These are phyloP conservation scores for Abrus precatorius DNA, from an alignment of 306 rosid species.

Conservation along the genomic window DNA sequence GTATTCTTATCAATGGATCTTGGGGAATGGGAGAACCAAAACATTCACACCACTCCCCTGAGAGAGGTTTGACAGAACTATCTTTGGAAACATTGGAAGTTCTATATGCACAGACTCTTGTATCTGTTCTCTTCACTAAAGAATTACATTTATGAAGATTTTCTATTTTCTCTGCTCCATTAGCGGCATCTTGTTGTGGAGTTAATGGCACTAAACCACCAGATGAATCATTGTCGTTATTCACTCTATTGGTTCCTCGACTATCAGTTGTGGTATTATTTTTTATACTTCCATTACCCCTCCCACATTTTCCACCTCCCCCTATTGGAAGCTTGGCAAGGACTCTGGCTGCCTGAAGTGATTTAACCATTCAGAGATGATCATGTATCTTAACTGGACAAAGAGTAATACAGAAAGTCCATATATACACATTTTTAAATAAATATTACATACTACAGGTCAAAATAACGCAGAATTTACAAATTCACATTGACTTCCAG, in stretches of 20 bases:
- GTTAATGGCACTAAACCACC: conserved; percentile 46
- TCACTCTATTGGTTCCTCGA: conserved; percentile 49
- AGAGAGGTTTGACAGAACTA: conserved; percentile 48
- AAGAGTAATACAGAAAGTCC: conserved; percentile 20
- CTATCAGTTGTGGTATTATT: conserved; percentile 41
- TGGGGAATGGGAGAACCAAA: conserved; percentile 44
- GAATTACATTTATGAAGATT: conserved; percentile 25
- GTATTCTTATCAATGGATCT: conserved; percentile 43
- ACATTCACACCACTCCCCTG: conserved; percentile 52
- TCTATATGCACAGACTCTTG: conserved; percentile 38
- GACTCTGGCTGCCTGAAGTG: conserved; percentile 68
- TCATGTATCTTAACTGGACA: conserved; percentile 37
- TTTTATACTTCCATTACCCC: conserved; percentile 46
- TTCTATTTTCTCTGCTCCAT: conserved; percentile 49
- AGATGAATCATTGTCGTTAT: conserved; percentile 40
- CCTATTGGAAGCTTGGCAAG: conserved; percentile 59
- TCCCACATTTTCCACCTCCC: conserved; percentile 54
- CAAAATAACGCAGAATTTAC: conserved; percentile 26
- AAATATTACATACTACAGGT: conserved; percentile 29
- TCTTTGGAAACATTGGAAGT: conserved; percentile 38
- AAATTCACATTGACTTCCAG: conserved; percentile 25
- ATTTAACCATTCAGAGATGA: conserved; percentile 45
- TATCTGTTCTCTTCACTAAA: conserved; percentile 39
- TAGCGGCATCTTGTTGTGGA: conserved; percentile 26
- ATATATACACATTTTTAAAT: background rate